Percentiles rank a stretch among this genome's conserved stretches.
Conservation (phyloP, 768 basidiomycete genomes). For the Leccinum arenicola region DNA sequence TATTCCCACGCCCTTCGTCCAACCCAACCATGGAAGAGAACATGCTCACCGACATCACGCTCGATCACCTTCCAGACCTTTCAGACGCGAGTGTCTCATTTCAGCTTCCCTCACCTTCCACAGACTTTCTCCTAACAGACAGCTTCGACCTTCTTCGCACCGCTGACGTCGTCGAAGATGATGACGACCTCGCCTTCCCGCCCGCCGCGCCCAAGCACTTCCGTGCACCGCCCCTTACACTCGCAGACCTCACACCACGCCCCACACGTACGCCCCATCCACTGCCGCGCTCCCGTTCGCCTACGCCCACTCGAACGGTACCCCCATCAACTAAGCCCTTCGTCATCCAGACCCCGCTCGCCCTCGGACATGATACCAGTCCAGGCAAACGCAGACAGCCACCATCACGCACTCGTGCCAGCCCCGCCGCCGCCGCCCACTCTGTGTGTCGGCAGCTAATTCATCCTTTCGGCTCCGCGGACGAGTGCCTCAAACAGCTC, state of each 20-base stretch:
- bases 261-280: conserved; percentile 15
- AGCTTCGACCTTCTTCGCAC: conserved; percentile 38
- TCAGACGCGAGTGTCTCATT: conserved; percentile 44
- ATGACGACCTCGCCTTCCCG: conserved; percentile 37
- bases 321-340: conserved; percentile 18
- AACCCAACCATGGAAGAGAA: conserved; percentile 3
- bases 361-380: conserved; percentile 11
- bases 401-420: background rate
- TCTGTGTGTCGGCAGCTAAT: conserved; percentile 1
- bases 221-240: conserved; percentile 34
- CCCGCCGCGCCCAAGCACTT: conserved; percentile 28
- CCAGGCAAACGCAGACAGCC: conserved; percentile 15
- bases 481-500: conserved; percentile 26
- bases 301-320: conserved; percentile 4
- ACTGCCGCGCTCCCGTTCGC: conserved; percentile 8
- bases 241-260: conserved; percentile 42
- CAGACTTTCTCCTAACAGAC: conserved; percentile 37
- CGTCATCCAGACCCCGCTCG: conserved; percentile 6
- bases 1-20: conserved; percentile 22
- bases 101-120: conserved; percentile 42
- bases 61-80: conserved; percentile 53
- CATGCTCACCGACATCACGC: conserved; percentile 41
- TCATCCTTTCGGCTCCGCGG: conserved; percentile 20
- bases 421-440: background rate
- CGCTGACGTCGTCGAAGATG: conserved; percentile 24